A percentile compares a stretch with the other conserved stretches of the same genome.
These are phyloP conservation scores for Waltiozyma sp. DNA, from an alignment of 1,139 yeast genomes.

Conservation along the genomic window DNA sequence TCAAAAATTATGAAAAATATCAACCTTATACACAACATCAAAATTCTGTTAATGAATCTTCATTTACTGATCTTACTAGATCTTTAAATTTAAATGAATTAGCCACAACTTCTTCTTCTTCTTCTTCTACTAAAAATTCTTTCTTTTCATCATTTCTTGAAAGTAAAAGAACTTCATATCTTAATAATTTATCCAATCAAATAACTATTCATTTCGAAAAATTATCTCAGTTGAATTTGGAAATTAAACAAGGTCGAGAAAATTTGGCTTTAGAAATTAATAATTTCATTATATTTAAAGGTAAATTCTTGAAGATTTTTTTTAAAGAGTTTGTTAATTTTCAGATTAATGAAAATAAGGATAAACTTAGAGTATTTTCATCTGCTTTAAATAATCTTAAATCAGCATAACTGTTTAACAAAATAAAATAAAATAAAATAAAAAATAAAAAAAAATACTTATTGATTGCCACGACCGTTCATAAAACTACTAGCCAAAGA, in stretches of 20 bases:
- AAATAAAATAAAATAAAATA: too few relatives aligned
- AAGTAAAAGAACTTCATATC: constrained; percentile 26
- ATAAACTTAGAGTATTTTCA: constrained; percentile 11
- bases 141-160: constrained; percentile 25
- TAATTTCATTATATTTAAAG: constrained; percentile 40
- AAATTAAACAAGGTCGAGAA: constrained; percentile 42
- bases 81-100: not conserved
- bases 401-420: too few relatives aligned
- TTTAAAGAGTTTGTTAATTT: constrained; percentile 25
- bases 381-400: too few relatives aligned
- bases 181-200: constrained; percentile 22
- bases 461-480: constrained; percentile 37
- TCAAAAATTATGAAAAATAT: constrained; percentile 20
- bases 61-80: constrained; percentile 4
- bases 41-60: constrained; percentile 8
- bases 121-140: constrained; percentile 5
- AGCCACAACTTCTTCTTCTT: not conserved
- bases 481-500: constrained; percentile 47
- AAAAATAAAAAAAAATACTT: too few relatives aligned
- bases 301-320: constrained; percentile 29
- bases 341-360: constrained; percentile 20
- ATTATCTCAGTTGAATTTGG: constrained; percentile 16
- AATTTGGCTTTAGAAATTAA: constrained; percentile 51
- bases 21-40: constrained; percentile 4
- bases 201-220: constrained; percentile 18